Conservation (phyloP, 148 eudicot species). For the Nepenthes mirabilis region DNA sequence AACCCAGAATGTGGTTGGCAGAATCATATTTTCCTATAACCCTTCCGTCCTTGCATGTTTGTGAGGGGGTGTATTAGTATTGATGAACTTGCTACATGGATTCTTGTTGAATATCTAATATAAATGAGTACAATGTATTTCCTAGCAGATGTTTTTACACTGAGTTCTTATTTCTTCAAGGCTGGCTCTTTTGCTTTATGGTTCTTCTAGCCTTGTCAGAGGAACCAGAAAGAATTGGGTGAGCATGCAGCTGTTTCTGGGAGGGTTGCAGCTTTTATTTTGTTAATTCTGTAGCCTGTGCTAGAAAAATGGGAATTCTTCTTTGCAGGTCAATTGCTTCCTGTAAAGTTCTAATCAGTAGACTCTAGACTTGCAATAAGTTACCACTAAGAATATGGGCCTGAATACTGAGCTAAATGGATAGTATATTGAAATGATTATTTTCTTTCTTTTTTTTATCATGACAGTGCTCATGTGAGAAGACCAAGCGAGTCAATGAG, state of each 20-base stretch:
- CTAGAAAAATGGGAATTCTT: conserved; percentile 7
- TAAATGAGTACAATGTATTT: background rate
- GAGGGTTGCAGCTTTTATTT: conserved; percentile 1
- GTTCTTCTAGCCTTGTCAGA: background rate
- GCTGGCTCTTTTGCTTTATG: background rate
- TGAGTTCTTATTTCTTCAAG: background rate
- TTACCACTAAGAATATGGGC: background rate
- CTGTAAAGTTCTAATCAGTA: background rate
- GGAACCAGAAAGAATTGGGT: conserved; percentile 1
- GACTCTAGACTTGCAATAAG: background rate
- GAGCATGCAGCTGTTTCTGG: background rate
- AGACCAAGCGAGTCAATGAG: conserved; percentile 34
- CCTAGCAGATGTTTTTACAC: background rate
- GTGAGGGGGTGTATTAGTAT: no score
- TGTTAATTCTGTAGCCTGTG: conserved; percentile 1
- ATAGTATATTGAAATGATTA: background rate
- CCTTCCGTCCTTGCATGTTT: no score
- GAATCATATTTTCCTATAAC: no score
- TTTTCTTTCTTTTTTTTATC: background rate
- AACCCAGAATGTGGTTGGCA: no score
- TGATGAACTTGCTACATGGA: no score
- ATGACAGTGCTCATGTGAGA: conserved; percentile 6
- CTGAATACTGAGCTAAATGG: background rate
- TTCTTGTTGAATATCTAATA: background rate
- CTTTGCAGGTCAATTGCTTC: conserved; percentile 9